phyloP scores from a whole-genome alignment of 352 stramenopile species.

The Phytophthora chlamydospora region DNA sequence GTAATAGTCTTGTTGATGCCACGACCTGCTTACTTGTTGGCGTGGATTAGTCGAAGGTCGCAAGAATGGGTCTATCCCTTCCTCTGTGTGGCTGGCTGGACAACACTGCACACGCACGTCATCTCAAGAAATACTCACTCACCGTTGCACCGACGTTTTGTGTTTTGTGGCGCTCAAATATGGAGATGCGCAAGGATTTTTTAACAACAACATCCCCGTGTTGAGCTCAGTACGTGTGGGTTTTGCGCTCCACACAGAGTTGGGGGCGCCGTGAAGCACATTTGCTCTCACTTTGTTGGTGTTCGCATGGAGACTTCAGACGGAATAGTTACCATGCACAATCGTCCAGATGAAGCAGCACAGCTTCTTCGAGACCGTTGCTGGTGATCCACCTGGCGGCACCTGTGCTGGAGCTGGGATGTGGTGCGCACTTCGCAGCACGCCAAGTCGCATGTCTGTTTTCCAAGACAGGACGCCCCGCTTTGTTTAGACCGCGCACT shows the following conservation, averaged over 20 bases:
- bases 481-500: too few species aligned
- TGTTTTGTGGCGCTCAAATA: constrained; percentile 1
- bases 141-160: constrained; percentile 8
- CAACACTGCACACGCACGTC: not conserved
- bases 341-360: too few species aligned
- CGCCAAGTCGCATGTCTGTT: too few species aligned
- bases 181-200: constrained; percentile 15
- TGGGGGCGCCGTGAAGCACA: not conserved
- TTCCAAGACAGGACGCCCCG: too few species aligned
- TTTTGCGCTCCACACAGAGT: not conserved
- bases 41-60: constrained; percentile 17
- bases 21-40: constrained; percentile 24
- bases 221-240: not conserved
- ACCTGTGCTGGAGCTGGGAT: too few species aligned
- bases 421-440: too few species aligned
- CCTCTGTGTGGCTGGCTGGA: constrained; percentile 8
- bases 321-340: too few species aligned
- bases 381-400: too few species aligned
- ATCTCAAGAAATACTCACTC: constrained; percentile 5
- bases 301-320: too few species aligned
- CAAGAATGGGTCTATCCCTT: not conserved
- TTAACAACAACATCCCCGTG: constrained; percentile 12
- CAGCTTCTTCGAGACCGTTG: too few species aligned
- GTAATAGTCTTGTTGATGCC: constrained; percentile 1
- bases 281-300: too few species aligned